Evolutionary conservation across 2,329 filamentous ascomycete species (phyloP).

Genomic region (Trichoderma gracile): DNA sequence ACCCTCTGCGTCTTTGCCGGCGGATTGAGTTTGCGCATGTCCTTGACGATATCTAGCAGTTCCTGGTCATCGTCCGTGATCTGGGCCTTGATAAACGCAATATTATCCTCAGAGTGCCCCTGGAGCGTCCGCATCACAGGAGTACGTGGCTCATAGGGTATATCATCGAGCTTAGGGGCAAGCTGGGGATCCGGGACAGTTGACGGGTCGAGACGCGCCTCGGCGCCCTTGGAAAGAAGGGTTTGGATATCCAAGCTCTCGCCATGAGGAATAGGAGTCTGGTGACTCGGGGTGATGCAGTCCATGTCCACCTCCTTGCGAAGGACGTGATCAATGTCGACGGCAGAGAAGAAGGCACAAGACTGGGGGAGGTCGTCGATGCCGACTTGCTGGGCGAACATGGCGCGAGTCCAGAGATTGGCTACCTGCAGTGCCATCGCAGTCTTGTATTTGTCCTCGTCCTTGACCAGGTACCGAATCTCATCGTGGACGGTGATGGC

Average conservation of each 20-base stretch:
- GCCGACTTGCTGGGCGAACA: constrained; percentile 96
- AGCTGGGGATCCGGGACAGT: constrained; percentile 55
- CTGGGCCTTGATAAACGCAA: constrained; percentile 78
- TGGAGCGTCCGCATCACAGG: constrained; percentile 78
- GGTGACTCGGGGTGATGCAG: constrained; percentile 88
- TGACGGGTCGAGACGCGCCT: constrained; percentile 67
- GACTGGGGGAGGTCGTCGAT: constrained; percentile 93
- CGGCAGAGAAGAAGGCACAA: constrained; percentile 92
- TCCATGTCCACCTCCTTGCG: constrained; percentile 98
- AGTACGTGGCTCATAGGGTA: constrained; percentile 67
- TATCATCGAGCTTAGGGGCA: constrained; percentile 61
- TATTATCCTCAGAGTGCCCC: constrained; percentile 46
- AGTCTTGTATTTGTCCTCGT: constrained; percentile 81
- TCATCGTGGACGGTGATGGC: constrained; percentile 97
- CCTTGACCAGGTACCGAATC: constrained; percentile 86
- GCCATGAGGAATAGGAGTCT: constrained; percentile 73
- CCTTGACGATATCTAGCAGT: constrained; percentile 69
- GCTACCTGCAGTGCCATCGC: constrained; percentile 92
- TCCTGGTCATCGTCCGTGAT: constrained; percentile 75
- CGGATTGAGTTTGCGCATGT: constrained; percentile 46
- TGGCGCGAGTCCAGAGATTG: constrained; percentile 94
- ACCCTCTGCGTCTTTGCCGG: constrained; percentile 41
- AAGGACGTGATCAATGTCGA: constrained; percentile 94
- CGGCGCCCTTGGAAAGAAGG: constrained; percentile 71
- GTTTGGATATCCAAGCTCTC: constrained; percentile 81